phyloP scores from a whole-genome alignment of 139 green algal species.

The Desmodesmus armatus region DNA sequence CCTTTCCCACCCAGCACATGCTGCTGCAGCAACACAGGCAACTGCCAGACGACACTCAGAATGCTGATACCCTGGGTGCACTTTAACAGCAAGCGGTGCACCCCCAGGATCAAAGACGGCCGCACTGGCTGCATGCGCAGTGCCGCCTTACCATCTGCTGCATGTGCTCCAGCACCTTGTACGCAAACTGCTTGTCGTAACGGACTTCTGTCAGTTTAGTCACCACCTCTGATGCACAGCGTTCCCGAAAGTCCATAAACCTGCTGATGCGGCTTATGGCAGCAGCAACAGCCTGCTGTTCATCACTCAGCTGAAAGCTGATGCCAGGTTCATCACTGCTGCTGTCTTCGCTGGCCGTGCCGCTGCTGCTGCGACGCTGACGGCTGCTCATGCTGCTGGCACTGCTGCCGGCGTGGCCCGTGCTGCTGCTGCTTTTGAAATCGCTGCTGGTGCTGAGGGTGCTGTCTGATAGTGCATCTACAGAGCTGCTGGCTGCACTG shows the following conservation, averaged over 20 bases:
- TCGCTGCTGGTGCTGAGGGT: neutral
- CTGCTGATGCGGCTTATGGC: constrained; percentile 24
- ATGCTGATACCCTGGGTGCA: no score
- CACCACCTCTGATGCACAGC: constrained; percentile 46
- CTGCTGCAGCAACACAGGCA: no score
- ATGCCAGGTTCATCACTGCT: neutral
- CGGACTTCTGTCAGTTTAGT: constrained; percentile 33
- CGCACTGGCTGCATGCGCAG: no score
- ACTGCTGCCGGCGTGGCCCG: neutral
- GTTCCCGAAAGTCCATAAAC: constrained; percentile 39
- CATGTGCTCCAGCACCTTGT: constrained; percentile 32
- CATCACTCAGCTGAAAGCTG: neutral
- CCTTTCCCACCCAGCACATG: no score
- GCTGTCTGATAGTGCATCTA: neutral
- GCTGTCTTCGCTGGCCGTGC: neutral
- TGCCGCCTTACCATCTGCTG: neutral
- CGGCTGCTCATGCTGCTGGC: neutral
- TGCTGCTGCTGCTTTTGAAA: neutral
- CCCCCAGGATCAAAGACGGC: no score
- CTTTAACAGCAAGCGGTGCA: no score
- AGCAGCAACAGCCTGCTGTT: neutral
- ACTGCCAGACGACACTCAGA: no score
- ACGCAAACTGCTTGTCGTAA: neutral
- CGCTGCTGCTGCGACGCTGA: constrained; percentile 2
- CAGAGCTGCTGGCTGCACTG: neutral